Conservation (phyloP, 352 stramenopile species). For the Globisporangium solare region DNA sequence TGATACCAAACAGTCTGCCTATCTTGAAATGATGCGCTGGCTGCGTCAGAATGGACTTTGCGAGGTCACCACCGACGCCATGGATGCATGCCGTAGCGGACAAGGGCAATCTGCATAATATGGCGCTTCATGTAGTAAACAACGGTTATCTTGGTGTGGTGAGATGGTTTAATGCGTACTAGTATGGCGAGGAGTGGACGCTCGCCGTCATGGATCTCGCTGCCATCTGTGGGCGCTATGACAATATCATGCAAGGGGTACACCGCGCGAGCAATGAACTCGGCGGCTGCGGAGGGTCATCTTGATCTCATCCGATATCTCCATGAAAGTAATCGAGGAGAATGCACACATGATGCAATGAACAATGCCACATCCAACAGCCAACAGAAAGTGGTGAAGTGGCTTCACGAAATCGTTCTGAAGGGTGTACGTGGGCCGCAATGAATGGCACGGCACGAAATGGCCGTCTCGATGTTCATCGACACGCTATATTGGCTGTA, state of each 20-base stretch:
- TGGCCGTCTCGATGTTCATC: conserved; percentile 8
- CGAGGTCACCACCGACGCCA: conserved; percentile 12
- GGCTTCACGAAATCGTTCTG: conserved; percentile 14
- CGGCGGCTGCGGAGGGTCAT: conserved; percentile 7
- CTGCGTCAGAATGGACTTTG: conserved; percentile 15
- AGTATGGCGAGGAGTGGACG: conserved; percentile 9
- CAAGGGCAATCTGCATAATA: conserved; percentile 18
- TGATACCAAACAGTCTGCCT: background rate
- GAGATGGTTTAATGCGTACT: conserved; percentile 14
- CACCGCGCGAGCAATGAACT: conserved; percentile 12
- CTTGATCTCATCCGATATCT: conserved; percentile 14
- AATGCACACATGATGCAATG: conserved; percentile 14
- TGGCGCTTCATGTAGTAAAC: conserved; percentile 19
- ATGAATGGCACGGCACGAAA: conserved; percentile 15
- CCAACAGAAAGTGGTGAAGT: conserved; percentile 11
- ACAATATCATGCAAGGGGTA: conserved; percentile 15
- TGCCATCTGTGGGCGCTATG: conserved; percentile 10
- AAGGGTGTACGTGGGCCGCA: conserved; percentile 16
- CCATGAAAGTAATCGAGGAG: conserved; percentile 7
- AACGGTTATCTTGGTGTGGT: conserved; percentile 14
- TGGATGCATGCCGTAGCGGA: conserved; percentile 20
- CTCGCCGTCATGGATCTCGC: conserved; percentile 11
- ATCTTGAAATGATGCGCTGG: conserved; percentile 25
- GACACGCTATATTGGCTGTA: conserved; percentile 15
- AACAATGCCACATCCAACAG: conserved; percentile 10